These are phyloP conservation scores for Triangularia setosa DNA, from an alignment of 2,329 filamentous ascomycete species.

Conservation along the genomic window DNA sequence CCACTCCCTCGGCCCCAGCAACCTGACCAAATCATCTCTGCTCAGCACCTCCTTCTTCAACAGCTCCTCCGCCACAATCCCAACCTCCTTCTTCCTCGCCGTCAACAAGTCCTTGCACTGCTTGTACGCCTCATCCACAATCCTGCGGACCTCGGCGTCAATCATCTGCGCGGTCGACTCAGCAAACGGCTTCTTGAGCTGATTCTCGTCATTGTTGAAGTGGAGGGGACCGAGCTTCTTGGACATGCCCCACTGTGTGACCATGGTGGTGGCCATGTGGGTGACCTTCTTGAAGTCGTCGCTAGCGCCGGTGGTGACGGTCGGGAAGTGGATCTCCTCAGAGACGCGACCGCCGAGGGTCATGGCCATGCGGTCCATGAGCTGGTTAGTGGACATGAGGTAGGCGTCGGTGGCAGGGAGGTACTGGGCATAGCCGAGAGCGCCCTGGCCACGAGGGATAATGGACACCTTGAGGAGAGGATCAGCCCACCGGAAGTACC, in stretches of 20 bases:
- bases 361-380: conserved; percentile 99
- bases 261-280: conserved; percentile 92
- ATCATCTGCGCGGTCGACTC: conserved; percentile 91
- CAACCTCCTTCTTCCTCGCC: conserved; percentile 84
- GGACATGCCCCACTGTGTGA: conserved; percentile 99
- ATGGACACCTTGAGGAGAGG: conserved; percentile 97
- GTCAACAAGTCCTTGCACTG: conserved; percentile 80
- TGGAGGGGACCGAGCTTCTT: conserved; percentile 88
- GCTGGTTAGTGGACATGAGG: conserved; percentile 89
- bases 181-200: conserved; percentile 90
- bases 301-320: conserved; percentile 88
- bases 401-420: conserved; percentile 89
- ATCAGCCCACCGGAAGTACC: conserved; percentile 96
- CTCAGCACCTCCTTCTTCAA: conserved; percentile 86
- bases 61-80: conserved; percentile 87
- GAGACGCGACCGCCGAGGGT: conserved; percentile 92
- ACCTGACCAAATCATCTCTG: conserved; percentile 84
- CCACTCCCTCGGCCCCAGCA: conserved; percentile 81
- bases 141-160: conserved; percentile 83
- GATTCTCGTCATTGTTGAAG: conserved; percentile 79
- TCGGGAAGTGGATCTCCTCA: conserved; percentile 95
- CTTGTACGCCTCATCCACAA: conserved; percentile 88
- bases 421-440: conserved; percentile 94
- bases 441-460: conserved; percentile 90
- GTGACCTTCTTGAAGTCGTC: conserved; percentile 99